Evolutionary conservation across 1,284 basidiomycete genomes (phyloP).

Genomic region (Wolfiporia cocos): DNA sequence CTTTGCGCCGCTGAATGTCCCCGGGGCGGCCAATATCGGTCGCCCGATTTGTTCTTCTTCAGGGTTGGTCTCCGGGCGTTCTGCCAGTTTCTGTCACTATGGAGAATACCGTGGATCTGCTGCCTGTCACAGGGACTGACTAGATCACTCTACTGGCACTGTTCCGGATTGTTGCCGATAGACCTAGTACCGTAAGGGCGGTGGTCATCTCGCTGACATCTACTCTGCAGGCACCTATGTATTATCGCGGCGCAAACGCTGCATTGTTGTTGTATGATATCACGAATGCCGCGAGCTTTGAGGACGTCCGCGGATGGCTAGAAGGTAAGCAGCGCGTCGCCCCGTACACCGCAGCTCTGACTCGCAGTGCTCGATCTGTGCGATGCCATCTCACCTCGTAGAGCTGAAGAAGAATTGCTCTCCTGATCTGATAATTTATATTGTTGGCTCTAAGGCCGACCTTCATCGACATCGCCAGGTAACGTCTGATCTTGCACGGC

Average conservation of each 20-base stretch:
- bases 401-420: constrained; percentile 87
- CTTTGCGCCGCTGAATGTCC: too few relatives aligned
- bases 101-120: too few relatives aligned
- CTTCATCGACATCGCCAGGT: constrained; percentile 66
- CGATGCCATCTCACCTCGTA: constrained; percentile 23
- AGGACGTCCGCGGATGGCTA: constrained; percentile 91
- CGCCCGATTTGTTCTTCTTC: too few relatives aligned
- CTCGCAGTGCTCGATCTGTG: constrained; percentile 1
- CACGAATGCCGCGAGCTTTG: constrained; percentile 85
- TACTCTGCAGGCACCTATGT: constrained; percentile 83
- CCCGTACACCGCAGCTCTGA: neutral
- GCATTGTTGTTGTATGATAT: constrained; percentile 98
- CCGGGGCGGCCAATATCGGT: too few relatives aligned
- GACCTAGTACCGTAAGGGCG: neutral
- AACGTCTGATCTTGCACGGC: constrained; percentile 72
- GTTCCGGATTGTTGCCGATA: too few relatives aligned
- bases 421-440: constrained; percentile 83
- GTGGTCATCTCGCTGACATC: constrained; percentile 3
- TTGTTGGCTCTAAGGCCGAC: constrained; percentile 89
- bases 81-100: too few relatives aligned
- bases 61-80: too few relatives aligned
- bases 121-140: too few relatives aligned
- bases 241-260: constrained; percentile 97
- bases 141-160: too few relatives aligned
- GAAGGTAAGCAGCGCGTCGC: constrained; percentile 51